Evolutionary conservation across 2,329 filamentous ascomycete genomes (phyloP).

Genomic region (Alternaria sp.): DNA sequence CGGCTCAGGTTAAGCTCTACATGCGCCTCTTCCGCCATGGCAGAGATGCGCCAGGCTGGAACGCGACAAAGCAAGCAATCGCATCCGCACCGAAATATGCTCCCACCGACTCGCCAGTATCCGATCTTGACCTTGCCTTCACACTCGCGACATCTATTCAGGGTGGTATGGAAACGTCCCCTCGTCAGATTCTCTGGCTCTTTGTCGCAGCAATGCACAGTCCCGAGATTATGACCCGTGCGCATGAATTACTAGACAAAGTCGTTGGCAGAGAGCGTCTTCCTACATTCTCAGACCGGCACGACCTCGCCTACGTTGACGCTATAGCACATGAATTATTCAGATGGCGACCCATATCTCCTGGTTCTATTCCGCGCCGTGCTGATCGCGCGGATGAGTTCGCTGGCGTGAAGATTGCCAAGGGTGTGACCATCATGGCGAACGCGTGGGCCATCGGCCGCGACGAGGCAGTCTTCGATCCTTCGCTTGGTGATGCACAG

Average conservation of each 20-base stretch:
- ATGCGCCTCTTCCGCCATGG: constrained; percentile 11
- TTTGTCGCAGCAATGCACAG: constrained; percentile 8
- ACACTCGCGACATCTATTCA: constrained; percentile 16
- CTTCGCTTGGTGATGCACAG: not conserved
- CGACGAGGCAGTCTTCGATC: constrained; percentile 14
- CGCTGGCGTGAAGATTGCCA: constrained; percentile 7
- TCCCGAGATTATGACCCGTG: not conserved
- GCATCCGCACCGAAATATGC: constrained; percentile 7
- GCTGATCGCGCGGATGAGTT: constrained; percentile 9
- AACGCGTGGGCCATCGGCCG: constrained; percentile 16
- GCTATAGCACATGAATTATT: constrained; percentile 11
- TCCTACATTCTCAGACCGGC: constrained; percentile 6
- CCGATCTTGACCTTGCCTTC: constrained; percentile 14
- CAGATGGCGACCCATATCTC: constrained; percentile 14
- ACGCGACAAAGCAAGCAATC: constrained; percentile 14
- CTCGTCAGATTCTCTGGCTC: constrained; percentile 16
- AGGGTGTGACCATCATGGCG: constrained; percentile 15
- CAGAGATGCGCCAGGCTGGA: constrained; percentile 8
- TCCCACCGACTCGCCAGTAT: not conserved
- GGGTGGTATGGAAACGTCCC: constrained; percentile 16
- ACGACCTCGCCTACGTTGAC: constrained; percentile 11
- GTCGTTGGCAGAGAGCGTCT: constrained; percentile 11
- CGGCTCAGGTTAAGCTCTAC: constrained; percentile 11
- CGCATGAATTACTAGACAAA: constrained; percentile 10
- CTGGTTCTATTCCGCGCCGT: constrained; percentile 13